Base-by-base conservation (phyloP, 805 yeast species). In the Suhomyces sp. region DNA sequence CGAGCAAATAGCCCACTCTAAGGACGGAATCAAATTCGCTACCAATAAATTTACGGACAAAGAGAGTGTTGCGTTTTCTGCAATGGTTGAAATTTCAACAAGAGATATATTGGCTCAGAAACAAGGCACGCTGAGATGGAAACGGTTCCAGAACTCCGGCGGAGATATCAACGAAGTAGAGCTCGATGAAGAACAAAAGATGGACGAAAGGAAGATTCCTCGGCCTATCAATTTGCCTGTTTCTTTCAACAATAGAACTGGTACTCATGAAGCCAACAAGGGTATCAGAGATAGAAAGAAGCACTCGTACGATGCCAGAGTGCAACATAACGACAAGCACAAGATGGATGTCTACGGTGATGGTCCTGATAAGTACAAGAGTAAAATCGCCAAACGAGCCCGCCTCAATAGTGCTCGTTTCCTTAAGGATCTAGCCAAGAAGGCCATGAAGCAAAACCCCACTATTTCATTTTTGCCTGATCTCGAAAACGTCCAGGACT, bases 201-300 rank as follows among this genome's bases (percentile, higher is more conserved):
- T n/a, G 10, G 52, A 52, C 10, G 57, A 59, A 6, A 53, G 61
- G n/a, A 60, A 60, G 10, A 50, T 57, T 9, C 72, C 72, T 6
- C 37, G 60, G 3, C 76, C 78, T 6, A 56, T 72, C 40, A 63
- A 78, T 1, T 61, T 73, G 35, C 77, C 78, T 2, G 56, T 71
- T n/a, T 85, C 96, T 0, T 93, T 92, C 71, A 93, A 92, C 66
- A 84, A 89, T 62, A 78, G 96, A 61, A 96, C 97, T 0, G 97
- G 97, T 25, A 60, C 72, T 0, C 72, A 70, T 50, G 86, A 80
- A 51, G 96, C 89, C 25, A 93, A 93, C 63, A 70, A 74, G 39
- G 98, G 98, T 48, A 80, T 93, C 19, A 74, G 96, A 51, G 97
- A 91, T 53, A 83, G 81, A 62, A 93, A 93, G 71, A 82, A 84